Base-by-base conservation (phyloP, 192 early-diverging fungal genomes). In the Nowakowskiella sp. region DNA sequence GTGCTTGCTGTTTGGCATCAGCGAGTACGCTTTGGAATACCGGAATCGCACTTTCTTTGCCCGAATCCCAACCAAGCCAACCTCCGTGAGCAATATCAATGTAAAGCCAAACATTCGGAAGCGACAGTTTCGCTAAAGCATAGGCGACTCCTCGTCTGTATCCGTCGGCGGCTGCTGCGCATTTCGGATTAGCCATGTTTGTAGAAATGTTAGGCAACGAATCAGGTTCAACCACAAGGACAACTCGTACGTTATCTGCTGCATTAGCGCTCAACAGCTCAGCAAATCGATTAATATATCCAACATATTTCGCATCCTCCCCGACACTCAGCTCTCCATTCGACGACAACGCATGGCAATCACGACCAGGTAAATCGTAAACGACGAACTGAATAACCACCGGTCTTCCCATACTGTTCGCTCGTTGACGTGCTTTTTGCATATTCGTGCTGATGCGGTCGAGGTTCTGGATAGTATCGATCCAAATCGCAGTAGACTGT, bases 321-420 rank as follows among this genome's bases (percentile, higher is more conserved):
- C 49, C 59, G 21, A 44, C 61, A 19, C 62, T 23, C 28, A 71
- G 49, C 42, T 71, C 68, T 10, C 68, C 68, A 31, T 71, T 71
- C 29, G 69, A 71, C 22, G 69, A 71, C 26, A 70, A 30, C 4
- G 69, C 69, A 43, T 47, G 31, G 50, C 70, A 72, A 32, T 72
- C 70, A 48, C 70, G 73, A 26, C 69, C 70, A 25, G 74, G 74
- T 22, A 72, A 51, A 74, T 76, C 66, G 47, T 76, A 72, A 16
- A 72, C 51, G 4, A 77, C 74, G 44, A 72, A 72, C 42, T 64
- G 48, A 25, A 65, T 30, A 8, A 66, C 28, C 10, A 64, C 47
- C 3, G 29, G n/a, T 3, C 8, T 23, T 3, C 27, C 62, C n/a
- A n/a, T n/a, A n/a, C n/a, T n/a, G 26, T 31, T 23, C 19, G 62